Percentiles rank a stretch among this genome's conserved stretches.
Conservation (phyloP, 257 asterid species). For the Ehretia macrophylla region DNA sequence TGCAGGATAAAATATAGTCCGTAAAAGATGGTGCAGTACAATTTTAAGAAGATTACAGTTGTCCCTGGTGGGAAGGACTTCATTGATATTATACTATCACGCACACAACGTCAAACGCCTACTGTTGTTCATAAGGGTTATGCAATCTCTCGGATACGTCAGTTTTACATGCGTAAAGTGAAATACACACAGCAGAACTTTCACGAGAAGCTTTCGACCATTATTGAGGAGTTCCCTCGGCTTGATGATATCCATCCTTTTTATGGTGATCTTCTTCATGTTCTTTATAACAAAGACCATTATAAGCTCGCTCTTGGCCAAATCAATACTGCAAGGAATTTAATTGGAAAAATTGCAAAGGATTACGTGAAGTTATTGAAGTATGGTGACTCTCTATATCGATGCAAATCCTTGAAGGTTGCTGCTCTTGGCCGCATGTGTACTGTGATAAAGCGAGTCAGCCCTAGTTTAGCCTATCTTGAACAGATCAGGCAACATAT, state of each 20-base stretch:
- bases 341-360: constrained; percentile 75
- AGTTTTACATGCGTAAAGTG: constrained; percentile 94
- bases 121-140: constrained; percentile 98
- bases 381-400: constrained; percentile 86
- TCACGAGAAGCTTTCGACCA: constrained; percentile 80
- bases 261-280: constrained; percentile 90
- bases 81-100: constrained; percentile 82
- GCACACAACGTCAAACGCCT: constrained; percentile 93
- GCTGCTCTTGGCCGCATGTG: constrained; percentile 98
- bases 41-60: constrained; percentile 87
- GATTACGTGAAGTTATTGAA: constrained; percentile 80
- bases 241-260: constrained; percentile 94
- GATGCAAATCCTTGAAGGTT: constrained; percentile 86
- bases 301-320: constrained; percentile 98
- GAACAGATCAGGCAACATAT: constrained; percentile 97
- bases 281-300: constrained; percentile 92
- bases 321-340: constrained; percentile 80
- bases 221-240: constrained; percentile 90
- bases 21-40: constrained; percentile 83
- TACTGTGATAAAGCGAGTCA: constrained; percentile 72
- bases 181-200: constrained; percentile 80
- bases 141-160: constrained; percentile 84
- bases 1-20: neutral
- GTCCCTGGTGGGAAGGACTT: constrained; percentile 91
- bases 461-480: constrained; percentile 94